These are phyloP conservation scores for Plasmodium billcollinsi DNA, from an alignment of 169 alveolate species.

Conservation along the genomic window DNA sequence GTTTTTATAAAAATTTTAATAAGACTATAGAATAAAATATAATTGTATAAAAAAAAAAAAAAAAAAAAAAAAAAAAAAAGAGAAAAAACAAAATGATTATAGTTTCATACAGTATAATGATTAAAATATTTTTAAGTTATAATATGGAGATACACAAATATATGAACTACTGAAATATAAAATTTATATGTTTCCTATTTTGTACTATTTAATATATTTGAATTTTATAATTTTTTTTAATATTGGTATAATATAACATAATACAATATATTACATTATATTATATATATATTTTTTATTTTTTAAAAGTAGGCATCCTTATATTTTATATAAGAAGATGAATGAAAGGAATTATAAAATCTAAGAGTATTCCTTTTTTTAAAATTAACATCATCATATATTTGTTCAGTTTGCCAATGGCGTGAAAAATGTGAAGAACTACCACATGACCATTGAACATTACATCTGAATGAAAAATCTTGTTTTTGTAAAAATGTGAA, in stretches of 20 bases:
- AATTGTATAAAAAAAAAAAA: background rate
- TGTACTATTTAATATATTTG: no score
- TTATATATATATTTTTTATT: background rate
- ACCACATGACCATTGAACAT: constrained; percentile 84
- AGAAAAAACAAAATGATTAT: background rate
- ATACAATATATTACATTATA: no score
- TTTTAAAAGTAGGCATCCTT: constrained; percentile 22
- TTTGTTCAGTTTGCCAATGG: constrained; percentile 54
- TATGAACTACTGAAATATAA: no score
- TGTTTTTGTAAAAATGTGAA: constrained; percentile 78
- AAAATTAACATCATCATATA: constrained; percentile 40
- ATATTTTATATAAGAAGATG: constrained; percentile 6
- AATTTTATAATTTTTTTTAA: no score
- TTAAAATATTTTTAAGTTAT: no score
- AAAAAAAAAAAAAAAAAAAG: background rate
- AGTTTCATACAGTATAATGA: no score
- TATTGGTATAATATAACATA: no score
- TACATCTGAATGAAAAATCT: constrained; percentile 81
- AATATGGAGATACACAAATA: no score
- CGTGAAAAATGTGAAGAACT: constrained; percentile 13
- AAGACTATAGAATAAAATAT: background rate
- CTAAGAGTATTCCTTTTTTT: constrained; percentile 21
- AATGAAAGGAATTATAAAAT: constrained; percentile 37
- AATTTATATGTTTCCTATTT: no score
- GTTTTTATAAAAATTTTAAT: background rate